phyloP scores from a whole-genome alignment of 768 basidiomycete species.

The Mrakia frigida region DNA sequence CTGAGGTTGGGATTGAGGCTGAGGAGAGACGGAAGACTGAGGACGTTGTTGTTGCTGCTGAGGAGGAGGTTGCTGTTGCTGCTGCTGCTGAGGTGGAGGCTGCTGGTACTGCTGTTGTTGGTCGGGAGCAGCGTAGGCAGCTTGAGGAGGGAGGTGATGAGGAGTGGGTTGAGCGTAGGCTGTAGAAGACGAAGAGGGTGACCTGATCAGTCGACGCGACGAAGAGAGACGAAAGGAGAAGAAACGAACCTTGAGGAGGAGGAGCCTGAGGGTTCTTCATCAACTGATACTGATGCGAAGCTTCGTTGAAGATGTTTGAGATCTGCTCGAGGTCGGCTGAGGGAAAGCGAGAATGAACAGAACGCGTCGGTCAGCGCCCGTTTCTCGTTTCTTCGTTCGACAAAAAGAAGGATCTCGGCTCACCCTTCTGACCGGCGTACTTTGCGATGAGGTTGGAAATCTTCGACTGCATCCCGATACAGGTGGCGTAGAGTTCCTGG shows the following conservation, averaged over 20 bases:
- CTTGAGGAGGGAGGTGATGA: constrained; percentile 15
- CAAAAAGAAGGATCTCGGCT: neutral
- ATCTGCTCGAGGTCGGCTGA: constrained; percentile 32
- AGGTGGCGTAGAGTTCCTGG: constrained; percentile 30
- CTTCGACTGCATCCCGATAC: constrained; percentile 24
- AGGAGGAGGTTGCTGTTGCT: constrained; percentile 16
- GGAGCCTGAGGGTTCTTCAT: constrained; percentile 29
- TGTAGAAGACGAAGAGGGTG: neutral
- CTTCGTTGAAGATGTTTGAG: constrained; percentile 31
- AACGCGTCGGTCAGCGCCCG: neutral
- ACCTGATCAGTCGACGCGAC: neutral
- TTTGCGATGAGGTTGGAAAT: constrained; percentile 25
- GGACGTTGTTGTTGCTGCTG: neutral
- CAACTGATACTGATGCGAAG: constrained; percentile 26
- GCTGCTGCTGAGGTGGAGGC: neutral
- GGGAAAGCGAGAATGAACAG: neutral
- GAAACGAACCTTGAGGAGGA: constrained; percentile 19
- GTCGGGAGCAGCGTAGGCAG: neutral
- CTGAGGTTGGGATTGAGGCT: neutral
- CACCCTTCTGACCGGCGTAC: constrained; percentile 31
- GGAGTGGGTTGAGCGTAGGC: constrained; percentile 24
- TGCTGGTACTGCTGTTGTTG: constrained; percentile 11
- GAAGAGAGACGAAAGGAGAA: neutral
- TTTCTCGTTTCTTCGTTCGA: neutral
- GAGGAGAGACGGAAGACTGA: neutral